A percentile compares a stretch with the other conserved stretches of the same genome.
Conservation (phyloP, 441 rosid genomes). For the Erysimum pusillum region DNA sequence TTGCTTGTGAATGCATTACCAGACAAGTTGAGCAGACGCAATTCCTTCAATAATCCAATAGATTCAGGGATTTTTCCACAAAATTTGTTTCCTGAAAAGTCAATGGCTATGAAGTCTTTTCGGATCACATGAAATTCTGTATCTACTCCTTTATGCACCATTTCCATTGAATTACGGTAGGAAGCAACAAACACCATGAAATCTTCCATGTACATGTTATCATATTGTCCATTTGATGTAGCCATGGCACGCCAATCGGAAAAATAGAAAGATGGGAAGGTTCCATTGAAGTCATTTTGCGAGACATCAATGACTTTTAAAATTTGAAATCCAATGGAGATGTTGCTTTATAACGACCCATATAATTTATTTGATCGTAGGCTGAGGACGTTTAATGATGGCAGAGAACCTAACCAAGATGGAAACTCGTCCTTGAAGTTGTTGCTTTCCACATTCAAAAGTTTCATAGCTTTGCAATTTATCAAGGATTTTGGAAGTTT, state of each 20-base stretch:
- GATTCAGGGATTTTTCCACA: too few relatives aligned
- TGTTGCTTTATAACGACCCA: background rate
- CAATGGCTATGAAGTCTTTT: too few relatives aligned
- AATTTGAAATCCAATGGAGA: background rate
- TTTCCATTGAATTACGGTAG: background rate
- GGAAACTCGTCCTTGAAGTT: slow-evolving; percentile 2
- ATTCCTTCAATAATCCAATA: too few relatives aligned
- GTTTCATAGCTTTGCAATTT: background rate
- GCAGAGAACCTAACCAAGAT: slow-evolving; percentile 5
- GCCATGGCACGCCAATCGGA: background rate
- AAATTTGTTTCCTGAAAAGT: too few relatives aligned
- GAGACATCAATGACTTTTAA: background rate
- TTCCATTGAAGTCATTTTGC: background rate
- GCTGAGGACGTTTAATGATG: background rate
- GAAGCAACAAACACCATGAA: too few relatives aligned
- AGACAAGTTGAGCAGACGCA: too few relatives aligned
- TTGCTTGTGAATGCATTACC: too few relatives aligned
- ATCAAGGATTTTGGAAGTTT: background rate
- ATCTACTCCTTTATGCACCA: background rate
- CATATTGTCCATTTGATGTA: background rate
- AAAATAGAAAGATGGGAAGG: background rate
- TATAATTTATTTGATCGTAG: background rate
- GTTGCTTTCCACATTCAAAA: background rate
- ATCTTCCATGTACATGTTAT: background rate
- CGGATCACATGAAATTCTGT: background rate